Evolutionary conservation across 805 yeast species (phyloP).

Genomic region (Kazachstania viticola): DNA sequence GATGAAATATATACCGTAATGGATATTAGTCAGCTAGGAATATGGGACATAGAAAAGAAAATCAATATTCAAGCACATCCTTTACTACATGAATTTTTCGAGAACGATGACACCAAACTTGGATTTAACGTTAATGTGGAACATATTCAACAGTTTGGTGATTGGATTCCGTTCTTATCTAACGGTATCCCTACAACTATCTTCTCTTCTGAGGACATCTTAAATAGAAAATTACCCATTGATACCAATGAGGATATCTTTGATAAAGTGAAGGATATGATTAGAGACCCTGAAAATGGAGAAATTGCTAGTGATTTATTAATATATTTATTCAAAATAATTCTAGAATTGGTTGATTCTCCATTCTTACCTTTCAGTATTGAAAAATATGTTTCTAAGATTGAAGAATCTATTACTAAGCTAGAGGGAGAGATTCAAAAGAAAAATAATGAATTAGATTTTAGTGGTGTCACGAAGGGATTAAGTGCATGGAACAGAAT

Average conservation of each 20-base stretch:
- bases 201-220: conserved; percentile 12
- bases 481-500: conserved; percentile 31
- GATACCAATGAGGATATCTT: conserved; percentile 61
- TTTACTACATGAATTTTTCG: conserved; percentile 38
- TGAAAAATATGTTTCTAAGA: conserved; percentile 31
- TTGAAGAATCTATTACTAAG: conserved; percentile 36
- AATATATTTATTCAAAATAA: conserved; percentile 40
- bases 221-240: conserved; percentile 37
- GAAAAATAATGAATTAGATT: conserved; percentile 18
- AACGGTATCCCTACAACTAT: conserved; percentile 40
- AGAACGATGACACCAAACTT: conserved; percentile 21
- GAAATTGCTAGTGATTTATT: conserved; percentile 43
- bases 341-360: conserved; percentile 54
- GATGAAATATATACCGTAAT: conserved; percentile 58
- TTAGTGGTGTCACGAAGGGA: conserved; percentile 20
- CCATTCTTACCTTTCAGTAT: conserved; percentile 69
- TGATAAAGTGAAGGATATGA: conserved; percentile 34
- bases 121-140: conserved; percentile 18
- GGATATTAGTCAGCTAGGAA: conserved; percentile 42
- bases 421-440: conserved; percentile 24
- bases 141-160: conserved; percentile 32
- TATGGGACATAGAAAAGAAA: conserved; percentile 43
- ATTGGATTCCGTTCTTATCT: conserved; percentile 54
- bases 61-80: conserved; percentile 58
- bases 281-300: conserved; percentile 37